Base-by-base conservation (phyloP, 306 rosid genomes). In the Amphicarpaea edgeworthii region DNA sequence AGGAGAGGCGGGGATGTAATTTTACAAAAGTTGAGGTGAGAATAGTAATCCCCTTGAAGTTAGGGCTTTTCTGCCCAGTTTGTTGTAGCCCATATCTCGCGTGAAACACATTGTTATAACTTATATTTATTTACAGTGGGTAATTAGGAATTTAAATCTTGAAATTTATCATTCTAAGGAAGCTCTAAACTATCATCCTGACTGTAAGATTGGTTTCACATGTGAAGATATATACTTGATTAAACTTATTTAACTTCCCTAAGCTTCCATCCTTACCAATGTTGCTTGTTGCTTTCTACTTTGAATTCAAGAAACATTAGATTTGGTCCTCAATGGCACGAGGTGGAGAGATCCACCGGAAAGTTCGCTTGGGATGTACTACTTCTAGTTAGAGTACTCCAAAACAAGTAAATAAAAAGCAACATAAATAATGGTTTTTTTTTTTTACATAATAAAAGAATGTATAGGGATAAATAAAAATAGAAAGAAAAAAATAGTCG, bases 301-400 rank as follows among this genome's bases (percentile, higher is more conserved):
- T 90, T 73, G 54, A 42, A 45, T 70, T 80, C 51, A 92, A 90
- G 91, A 81, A 79, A 93, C 72, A 59, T 40, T 57, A 77, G 62
- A 75, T 74, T 76, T 79, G 80, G 86, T 76, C 78, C 72, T 58
- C 55, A 32, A 60, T 62, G 54, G 79, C 59, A 59, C 49, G 53
- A 55, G 68, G 65, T 86, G 81, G 63, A 81, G 83, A 77, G 20
- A 5, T 84, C 67, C 76, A 61, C 62, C 63, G 41, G 68, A 70
- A 54, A 59, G 71, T 78, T 88, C 42, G 87, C 93, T 89, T 90
- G 57, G 76, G 68, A 71, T 71, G 62, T 71, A 93, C 88, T 85
- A 51, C 92, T 83, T 54, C 57, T 61, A 77, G 80, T 34, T 83
- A 76, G 98, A 93, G 98, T n/a, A n/a, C n/a, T 87, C 76, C 79